Percentiles rank a stretch among this genome's conserved stretches.
These are phyloP conservation scores for Leccinum ochraceum DNA, from an alignment of 768 basidiomycete genomes.

Conservation along the genomic window DNA sequence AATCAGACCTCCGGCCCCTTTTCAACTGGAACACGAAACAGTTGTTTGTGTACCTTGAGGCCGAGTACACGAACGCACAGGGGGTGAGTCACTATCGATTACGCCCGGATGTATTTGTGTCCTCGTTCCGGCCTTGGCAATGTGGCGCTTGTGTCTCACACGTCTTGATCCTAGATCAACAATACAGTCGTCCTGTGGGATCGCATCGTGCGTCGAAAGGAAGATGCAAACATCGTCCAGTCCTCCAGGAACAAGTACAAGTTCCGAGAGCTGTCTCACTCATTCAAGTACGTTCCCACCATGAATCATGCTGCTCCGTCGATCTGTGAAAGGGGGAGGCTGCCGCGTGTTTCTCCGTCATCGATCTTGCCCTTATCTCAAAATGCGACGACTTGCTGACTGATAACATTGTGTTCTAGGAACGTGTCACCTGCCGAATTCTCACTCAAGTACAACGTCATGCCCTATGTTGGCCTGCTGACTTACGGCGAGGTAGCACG, in stretches of 20 bases:
- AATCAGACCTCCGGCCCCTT: slow-evolving; percentile 72
- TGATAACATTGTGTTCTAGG: slow-evolving; percentile 42
- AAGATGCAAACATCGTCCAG: slow-evolving; percentile 61
- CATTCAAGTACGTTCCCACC: slow-evolving; percentile 65
- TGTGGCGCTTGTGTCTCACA: slow-evolving; percentile 10
- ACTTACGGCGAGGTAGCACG: slow-evolving; percentile 73
- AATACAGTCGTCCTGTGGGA: slow-evolving; percentile 92
- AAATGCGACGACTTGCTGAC: slow-evolving; percentile 5
- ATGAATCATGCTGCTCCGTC: background rate
- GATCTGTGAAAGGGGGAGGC: slow-evolving; percentile 9
- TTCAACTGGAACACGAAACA: slow-evolving; percentile 99
- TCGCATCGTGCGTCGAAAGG: slow-evolving; percentile 80
- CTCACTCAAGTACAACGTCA: slow-evolving; percentile 81
- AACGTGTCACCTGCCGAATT: slow-evolving; percentile 66
- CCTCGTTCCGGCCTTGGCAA: slow-evolving; percentile 19
- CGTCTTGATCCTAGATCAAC: slow-evolving; percentile 45
- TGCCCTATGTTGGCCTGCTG: slow-evolving; percentile 85
- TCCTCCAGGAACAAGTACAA: slow-evolving; percentile 76
- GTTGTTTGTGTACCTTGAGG: slow-evolving; percentile 82
- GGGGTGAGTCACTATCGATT: slow-evolving; percentile 53
- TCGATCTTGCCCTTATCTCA: slow-evolving; percentile 16
- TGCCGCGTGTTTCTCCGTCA: slow-evolving; percentile 23
- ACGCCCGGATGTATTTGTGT: slow-evolving; percentile 5
- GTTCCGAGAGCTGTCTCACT: slow-evolving; percentile 70
- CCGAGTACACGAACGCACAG: slow-evolving; percentile 73